Conservation (phyloP, 2,329 filamentous ascomycete species). For the Bisporella sp. region DNA sequence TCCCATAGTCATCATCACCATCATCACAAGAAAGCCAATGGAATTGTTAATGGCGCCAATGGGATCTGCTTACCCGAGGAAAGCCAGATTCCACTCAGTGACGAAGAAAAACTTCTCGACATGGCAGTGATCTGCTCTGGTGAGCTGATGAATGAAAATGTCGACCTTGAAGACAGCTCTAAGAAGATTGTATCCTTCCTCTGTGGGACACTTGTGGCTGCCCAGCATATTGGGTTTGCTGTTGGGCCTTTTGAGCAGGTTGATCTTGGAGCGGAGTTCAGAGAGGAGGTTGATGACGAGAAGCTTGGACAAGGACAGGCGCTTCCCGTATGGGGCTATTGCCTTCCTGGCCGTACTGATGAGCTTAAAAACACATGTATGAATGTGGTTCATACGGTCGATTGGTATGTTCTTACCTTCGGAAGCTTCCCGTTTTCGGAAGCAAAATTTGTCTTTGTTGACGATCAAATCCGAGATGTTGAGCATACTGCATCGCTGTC, state of each 20-base stretch:
- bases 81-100: conserved; percentile 41
- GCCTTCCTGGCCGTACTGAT: conserved; percentile 72
- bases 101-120: conserved; percentile 82
- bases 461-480: conserved; percentile 74
- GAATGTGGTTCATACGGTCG: conserved; percentile 79
- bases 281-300: conserved; percentile 86
- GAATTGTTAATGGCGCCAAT: conserved; percentile 4
- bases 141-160: conserved; percentile 74
- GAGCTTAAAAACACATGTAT: conserved; percentile 84
- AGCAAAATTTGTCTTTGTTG: conserved; percentile 91
- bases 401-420: conserved; percentile 83
- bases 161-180: conserved; percentile 67
- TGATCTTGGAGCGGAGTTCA: conserved; percentile 72
- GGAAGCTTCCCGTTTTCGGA: conserved; percentile 83
- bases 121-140: conserved; percentile 89
- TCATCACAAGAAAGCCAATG: conserved; percentile 33
- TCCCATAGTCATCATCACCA: conserved; percentile 24
- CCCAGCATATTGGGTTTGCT: conserved; percentile 88
- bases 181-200: conserved; percentile 87
- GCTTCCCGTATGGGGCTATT: conserved; percentile 85
- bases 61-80: conserved; percentile 11
- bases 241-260: conserved; percentile 93
- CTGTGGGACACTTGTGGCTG: conserved; percentile 66
- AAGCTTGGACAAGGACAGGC: conserved; percentile 76
- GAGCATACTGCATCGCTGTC: conserved; percentile 75